Percentiles rank a stretch among this genome's conserved stretches.
phyloP scores from a whole-genome alignment of 1,284 basidiomycete genomes.

The Stygiomarasmius scandens region DNA sequence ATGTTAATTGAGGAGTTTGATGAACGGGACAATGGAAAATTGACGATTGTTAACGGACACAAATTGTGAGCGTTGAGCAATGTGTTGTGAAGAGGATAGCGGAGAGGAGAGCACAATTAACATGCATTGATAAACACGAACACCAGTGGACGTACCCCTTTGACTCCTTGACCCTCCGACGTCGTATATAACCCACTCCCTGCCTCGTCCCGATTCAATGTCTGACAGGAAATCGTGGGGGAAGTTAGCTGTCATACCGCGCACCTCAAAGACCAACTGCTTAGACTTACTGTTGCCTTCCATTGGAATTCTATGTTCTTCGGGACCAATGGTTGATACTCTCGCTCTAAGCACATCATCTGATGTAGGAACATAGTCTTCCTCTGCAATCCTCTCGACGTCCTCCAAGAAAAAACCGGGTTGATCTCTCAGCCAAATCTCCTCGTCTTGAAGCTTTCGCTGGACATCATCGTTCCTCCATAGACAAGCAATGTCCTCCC shows the following conservation, averaged over 20 bases:
- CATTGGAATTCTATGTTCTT: constrained; percentile 59
- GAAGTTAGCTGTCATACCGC: too few relatives aligned
- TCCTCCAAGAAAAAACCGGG: constrained; percentile 66
- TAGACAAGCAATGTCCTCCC: constrained; percentile 53
- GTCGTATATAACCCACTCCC: constrained; percentile 64
- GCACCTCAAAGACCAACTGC: too few relatives aligned
- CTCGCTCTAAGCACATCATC: constrained; percentile 68
- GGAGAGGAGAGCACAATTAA: too few relatives aligned
- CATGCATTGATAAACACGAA: too few relatives aligned
- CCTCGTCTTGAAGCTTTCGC: constrained; percentile 39
- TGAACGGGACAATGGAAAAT: too few relatives aligned
- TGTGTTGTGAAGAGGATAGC: too few relatives aligned
- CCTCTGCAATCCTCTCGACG: constrained; percentile 49
- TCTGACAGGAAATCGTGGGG: constrained; percentile 4
- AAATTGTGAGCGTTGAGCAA: too few relatives aligned
- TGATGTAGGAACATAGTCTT: constrained; percentile 53
- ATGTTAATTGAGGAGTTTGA: too few relatives aligned
- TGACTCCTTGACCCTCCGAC: constrained; percentile 60
- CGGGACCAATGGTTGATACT: constrained; percentile 64
- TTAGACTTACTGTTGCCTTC: constrained; percentile 41
- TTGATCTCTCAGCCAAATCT: constrained; percentile 53
- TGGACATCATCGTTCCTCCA: constrained; percentile 51
- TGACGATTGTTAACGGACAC: too few relatives aligned
- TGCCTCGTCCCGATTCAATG: constrained; percentile 38
- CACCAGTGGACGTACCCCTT: constrained; percentile 41